Base-by-base conservation (phyloP, 2,329 filamentous ascomycete species). In the Colletotrichum navitas region DNA sequence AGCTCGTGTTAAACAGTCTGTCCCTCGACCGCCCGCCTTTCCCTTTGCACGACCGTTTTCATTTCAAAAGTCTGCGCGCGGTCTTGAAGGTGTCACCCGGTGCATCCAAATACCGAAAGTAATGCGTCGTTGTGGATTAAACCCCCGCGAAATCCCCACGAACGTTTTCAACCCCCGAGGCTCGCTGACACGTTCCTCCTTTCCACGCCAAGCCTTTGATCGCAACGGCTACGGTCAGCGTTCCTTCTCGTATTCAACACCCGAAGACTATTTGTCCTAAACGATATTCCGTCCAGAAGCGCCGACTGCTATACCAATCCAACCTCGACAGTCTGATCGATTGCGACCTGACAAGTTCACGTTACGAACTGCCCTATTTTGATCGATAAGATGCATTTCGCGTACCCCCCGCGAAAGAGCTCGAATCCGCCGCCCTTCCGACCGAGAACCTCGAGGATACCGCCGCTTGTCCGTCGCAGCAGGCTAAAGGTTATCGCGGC, bases 331-430 rank as follows among this genome's bases (percentile, higher is more conserved):
- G 34, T 14, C 36, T 26, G 14, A 34, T 41, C 65, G 45, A 69
- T 55, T 45, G 69, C 52, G 32, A 58, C 59, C n/a, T 26, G 26
- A 29, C 34, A 24, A 21, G 56, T 21, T 34, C 43, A 36, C 39
- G 21, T 47, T 69, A 14, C 34, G 39, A 63, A 32, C 34, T 36
- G 59, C 58, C 16, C 49, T 55, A 16, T 34, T 21, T 60, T 29
- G 51, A 43, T 52, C 73, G 67, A 74, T 78, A 85, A 77, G 76
- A 96, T 97, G 94, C 95, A 97, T 81, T 94, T 95, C 86, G 94
- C 95, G 74, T 91, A 97, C 77, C 94, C 94, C 66, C 90, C 94
- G 78, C 92, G 94, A 81, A 97, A 95, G 84, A 90, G 89, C 78
- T 95, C 93, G 75, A 90, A 92, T 79, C 90, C 92, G 75, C 89